phyloP scores from a whole-genome alignment of 176 grass and related monocot species.

The Chrysopogon serrulatus region DNA sequence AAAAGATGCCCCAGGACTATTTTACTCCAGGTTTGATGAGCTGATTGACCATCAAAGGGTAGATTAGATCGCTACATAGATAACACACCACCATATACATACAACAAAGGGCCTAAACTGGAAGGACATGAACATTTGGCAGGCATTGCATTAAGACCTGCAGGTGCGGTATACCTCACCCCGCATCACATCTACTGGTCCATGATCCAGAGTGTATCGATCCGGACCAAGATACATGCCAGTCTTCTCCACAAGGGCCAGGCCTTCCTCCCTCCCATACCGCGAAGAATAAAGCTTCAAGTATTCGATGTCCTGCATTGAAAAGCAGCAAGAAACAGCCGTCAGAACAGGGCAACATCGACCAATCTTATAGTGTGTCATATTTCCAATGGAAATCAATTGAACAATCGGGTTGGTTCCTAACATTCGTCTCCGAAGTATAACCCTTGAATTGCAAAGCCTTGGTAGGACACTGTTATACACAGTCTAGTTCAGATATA shows the following conservation, averaged over 20 bases:
- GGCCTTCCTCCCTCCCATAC: slow-evolving; percentile 59
- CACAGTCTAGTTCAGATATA: neutral
- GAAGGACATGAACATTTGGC: neutral
- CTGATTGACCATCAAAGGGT: neutral
- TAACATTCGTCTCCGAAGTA: neutral
- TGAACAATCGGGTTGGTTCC: neutral
- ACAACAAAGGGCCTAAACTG: neutral
- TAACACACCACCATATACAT: neutral
- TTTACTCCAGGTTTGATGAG: neutral
- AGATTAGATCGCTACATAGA: neutral
- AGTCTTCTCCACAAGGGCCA: slow-evolving; percentile 71
- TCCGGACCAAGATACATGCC: slow-evolving; percentile 77
- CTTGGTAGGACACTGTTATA: too few species aligned
- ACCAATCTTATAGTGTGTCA: neutral
- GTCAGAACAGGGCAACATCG: neutral
- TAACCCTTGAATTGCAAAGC: neutral
- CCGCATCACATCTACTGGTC: slow-evolving; percentile 75
- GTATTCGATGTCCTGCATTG: slow-evolving; percentile 78
- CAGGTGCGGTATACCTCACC: slow-evolving; percentile 87
- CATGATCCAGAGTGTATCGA: slow-evolving; percentile 75
- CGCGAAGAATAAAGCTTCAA: slow-evolving; percentile 90
- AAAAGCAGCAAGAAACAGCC: neutral
- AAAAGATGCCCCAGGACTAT: neutral
- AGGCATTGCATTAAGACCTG: slow-evolving; percentile 29
- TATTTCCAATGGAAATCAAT: neutral